Evolutionary conservation across 257 asterid species (phyloP), one percentile per base, ranked within the genome.

Genomic region (Gentiana macrophylla): DNA sequence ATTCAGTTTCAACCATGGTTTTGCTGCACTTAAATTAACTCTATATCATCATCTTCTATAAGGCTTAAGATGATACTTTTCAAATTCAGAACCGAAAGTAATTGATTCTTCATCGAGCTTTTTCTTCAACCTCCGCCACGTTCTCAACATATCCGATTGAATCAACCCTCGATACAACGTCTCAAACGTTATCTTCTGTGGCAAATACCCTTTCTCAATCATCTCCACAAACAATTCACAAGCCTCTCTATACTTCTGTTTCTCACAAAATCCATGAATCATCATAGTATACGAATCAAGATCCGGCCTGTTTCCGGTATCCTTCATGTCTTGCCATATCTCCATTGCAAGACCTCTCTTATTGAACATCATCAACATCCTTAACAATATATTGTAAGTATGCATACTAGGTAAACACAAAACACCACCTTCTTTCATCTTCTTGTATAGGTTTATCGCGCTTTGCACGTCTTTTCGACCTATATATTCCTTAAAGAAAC

Each of bases 201-300:
- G 97, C 43, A 89, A 88, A 69, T 74, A 74, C 8, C 97, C 94
- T 69, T 74, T 86, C 77, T 89, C 95, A 50, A 86, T 84, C 97
- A 86, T 86, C 80, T 89, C 88, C 77, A 81, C 57, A 53, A 89
- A 89, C 47, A 66, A 69, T 66, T 79, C 82, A 38, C 97, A 89
- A 11, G 93, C 95, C 49, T 46, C 77, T 66, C 69, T 74, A 94
- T 94, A 86, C 70, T 77, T 86, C 61, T 66, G 55, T 49, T 70
- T 89, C 70, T 77, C 87, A 34, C 94, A 88, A 62, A 84, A 65
- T 32, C 82, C 93, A 53, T 88, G 96, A 66, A 88, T 66, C 76
- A 88, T 62, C 71, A 77, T 43, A 0, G 94, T 84, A 53, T 82
- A 88, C 13, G 92, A 72, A 69, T 89, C 95, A 77, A 89, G 67